Base-by-base conservation (phyloP, 2,329 filamentous ascomycete species). In the Diplodia seriata region DNA sequence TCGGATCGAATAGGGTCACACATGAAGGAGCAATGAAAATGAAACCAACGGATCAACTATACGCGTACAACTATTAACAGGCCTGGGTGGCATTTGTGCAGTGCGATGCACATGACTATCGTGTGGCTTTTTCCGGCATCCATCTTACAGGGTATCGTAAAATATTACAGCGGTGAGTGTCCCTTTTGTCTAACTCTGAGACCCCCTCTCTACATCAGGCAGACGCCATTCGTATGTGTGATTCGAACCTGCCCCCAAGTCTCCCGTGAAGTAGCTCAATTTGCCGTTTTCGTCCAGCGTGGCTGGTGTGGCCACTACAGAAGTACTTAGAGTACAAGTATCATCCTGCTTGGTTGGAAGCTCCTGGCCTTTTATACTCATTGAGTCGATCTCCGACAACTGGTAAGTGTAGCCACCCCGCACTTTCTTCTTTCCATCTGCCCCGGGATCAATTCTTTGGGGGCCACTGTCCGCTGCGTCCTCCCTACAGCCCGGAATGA, bases 381-480 rank as follows among this genome's bases (percentile, higher is more conserved):
- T 61, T 9, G 40, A 49, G 23, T 61, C 57, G 23, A 61, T 61
- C 11, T 61, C 57, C 8, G 40, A 50, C 40, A 61, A 29, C 9
- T 61, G 57, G 40, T 50, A 61, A 5, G 57, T 61, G 26, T 50
- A 61, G 23, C 57, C 57, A 20, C 57, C 40, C 9, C 26, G 57
- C 1, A 61, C 0, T 9, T 15, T 33, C 40, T 31, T 49, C 26
- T 26, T n/a, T n/a, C 18, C 18, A n/a, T 20, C n/a, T 2, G 40
- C 18, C 26, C n/a, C 57, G 7, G 40, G 9, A 2, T 59, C 12
- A 12, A 26, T 4, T 5, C 9, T 2, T 20, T 29, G 9, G 31
- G 12, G n/a, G 2, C n/a, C 5, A 3, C 12, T 33, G 29, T 29
- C 23, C 3, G 15, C 20, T 40, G 12, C 43, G 4, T 47, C 38